phyloP scores from a whole-genome alignment of 139 green algal species.

The Chlamydomonas sphaeroides region DNA sequence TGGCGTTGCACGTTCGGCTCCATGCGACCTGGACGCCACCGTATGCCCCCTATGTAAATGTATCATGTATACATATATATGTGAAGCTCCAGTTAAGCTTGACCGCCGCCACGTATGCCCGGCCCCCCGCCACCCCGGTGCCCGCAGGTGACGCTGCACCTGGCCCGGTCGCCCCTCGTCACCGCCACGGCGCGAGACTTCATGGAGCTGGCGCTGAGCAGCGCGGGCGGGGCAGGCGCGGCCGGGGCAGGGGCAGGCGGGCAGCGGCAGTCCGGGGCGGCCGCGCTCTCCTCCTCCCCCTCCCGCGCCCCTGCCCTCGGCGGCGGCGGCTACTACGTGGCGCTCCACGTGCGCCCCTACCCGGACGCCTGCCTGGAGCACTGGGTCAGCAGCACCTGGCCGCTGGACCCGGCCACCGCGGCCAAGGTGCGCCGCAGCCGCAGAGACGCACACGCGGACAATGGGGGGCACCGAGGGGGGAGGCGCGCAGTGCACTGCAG shows the following conservation, averaged over 20 bases:
- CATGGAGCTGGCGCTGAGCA: neutral
- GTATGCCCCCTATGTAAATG: no score
- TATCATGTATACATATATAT: no score
- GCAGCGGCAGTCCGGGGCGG: no score
- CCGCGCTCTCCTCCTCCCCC: no score
- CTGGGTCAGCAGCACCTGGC: neutral
- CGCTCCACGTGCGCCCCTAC: slow-evolving; percentile 30
- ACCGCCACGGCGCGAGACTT: neutral
- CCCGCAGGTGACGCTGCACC: slow-evolving; percentile 1
- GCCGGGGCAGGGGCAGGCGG: neutral
- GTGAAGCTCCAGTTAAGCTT: no score
- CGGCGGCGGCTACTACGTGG: slow-evolving; percentile 35
- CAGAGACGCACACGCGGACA: neutral
- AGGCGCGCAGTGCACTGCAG: no score
- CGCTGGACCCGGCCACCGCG: neutral
- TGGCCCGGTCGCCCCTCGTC: neutral
- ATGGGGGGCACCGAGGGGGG: neutral
- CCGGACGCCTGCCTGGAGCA: slow-evolving; percentile 25
- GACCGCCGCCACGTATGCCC: no score
- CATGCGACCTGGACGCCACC: no score
- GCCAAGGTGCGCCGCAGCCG: neutral
- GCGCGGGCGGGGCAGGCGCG: neutral
- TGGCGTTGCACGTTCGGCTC: no score
- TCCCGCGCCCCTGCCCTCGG: neutral
- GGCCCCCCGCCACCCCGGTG: no score